Percentiles rank a stretch among this genome's conserved stretches.
These are phyloP conservation scores for Phialocephala sp. DNA, from an alignment of 2,329 filamentous ascomycete genomes.

Conservation along the genomic window DNA sequence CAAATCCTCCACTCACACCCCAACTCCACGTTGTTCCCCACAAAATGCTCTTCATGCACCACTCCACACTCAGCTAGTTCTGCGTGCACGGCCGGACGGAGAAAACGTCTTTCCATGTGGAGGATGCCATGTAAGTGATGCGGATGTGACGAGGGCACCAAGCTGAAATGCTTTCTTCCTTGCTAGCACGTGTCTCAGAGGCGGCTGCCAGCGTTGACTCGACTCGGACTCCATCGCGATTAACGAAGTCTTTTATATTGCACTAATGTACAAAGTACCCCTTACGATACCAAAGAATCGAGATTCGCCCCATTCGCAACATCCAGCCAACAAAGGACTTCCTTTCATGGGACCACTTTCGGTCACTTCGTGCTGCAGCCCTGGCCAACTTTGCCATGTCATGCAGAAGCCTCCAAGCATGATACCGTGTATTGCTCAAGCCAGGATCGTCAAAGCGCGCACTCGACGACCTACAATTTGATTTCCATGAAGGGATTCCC, in stretches of 20 bases:
- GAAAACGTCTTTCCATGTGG: constrained; percentile 7
- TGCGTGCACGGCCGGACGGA: constrained; percentile 23
- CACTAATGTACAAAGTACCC: constrained; percentile 6
- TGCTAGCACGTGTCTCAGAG: constrained; percentile 15
- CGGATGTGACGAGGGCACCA: background rate
- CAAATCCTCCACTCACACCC: constrained; percentile 14
- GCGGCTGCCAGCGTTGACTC: background rate
- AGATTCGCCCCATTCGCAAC: constrained; percentile 13
- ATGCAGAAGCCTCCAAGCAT: constrained; percentile 28
- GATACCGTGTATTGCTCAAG: constrained; percentile 10
- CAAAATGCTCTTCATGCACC: constrained; percentile 19
- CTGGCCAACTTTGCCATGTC: constrained; percentile 25
- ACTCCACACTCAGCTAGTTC: constrained; percentile 11
- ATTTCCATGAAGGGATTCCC: background rate
- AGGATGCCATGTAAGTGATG: background rate
- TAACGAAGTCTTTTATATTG: constrained; percentile 17
- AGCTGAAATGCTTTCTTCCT: constrained; percentile 2
- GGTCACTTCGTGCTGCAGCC: background rate
- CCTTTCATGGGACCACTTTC: constrained; percentile 18
- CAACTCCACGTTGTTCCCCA: constrained; percentile 18
- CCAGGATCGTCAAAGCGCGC: constrained; percentile 15
- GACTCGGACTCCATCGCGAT: constrained; percentile 5
- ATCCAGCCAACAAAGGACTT: constrained; percentile 15
- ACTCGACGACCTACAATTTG: constrained; percentile 5
- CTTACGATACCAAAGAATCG: constrained; percentile 12